phyloP scores from a whole-genome alignment of 371 early-diverging fungal species.

The Mucor sp. region DNA sequence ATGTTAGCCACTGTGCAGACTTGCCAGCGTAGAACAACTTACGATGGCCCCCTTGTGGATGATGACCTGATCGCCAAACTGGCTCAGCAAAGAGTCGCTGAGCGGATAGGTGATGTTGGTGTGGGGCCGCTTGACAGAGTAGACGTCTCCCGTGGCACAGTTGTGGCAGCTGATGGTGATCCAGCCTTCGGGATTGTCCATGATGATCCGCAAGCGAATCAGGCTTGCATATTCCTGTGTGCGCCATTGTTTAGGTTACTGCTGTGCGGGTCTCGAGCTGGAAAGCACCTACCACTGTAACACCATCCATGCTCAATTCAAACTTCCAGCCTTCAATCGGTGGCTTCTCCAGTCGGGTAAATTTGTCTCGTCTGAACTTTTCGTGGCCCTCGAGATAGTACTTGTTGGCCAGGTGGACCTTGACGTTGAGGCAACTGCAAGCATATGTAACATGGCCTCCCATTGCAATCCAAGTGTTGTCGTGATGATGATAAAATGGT shows the following conservation, averaged over 20 bases:
- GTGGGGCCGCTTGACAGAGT: conserved; percentile 22
- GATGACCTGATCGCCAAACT: conserved; percentile 24
- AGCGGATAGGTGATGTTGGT: conserved; percentile 12
- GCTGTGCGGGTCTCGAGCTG: too few species aligned
- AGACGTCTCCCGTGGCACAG: conserved; percentile 35
- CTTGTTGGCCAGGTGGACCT: conserved; percentile 38
- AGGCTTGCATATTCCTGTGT: conserved; percentile 15
- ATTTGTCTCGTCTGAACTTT: conserved; percentile 20
- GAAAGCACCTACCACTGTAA: conserved; percentile 35
- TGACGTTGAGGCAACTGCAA: conserved; percentile 46
- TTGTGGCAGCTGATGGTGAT: conserved; percentile 38
- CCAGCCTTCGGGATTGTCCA: conserved; percentile 24
- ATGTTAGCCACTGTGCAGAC: neutral
- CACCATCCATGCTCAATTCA: conserved; percentile 42
- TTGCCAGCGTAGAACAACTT: too few species aligned
- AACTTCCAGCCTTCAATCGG: conserved; percentile 39
- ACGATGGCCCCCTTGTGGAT: conserved; percentile 20
- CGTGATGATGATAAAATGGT: neutral
- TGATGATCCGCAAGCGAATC: conserved; percentile 17
- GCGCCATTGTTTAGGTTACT: neutral
- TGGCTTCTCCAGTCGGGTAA: conserved; percentile 17
- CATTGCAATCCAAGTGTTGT: neutral
- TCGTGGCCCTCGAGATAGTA: conserved; percentile 34
- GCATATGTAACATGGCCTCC: conserved; percentile 44
- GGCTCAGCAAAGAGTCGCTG: conserved; percentile 4